A percentile compares a stretch with the other conserved stretches of the same genome.
phyloP scores from a whole-genome alignment of 495 filamentous ascomycete genomes.

The Neohortaea acidophila region DNA sequence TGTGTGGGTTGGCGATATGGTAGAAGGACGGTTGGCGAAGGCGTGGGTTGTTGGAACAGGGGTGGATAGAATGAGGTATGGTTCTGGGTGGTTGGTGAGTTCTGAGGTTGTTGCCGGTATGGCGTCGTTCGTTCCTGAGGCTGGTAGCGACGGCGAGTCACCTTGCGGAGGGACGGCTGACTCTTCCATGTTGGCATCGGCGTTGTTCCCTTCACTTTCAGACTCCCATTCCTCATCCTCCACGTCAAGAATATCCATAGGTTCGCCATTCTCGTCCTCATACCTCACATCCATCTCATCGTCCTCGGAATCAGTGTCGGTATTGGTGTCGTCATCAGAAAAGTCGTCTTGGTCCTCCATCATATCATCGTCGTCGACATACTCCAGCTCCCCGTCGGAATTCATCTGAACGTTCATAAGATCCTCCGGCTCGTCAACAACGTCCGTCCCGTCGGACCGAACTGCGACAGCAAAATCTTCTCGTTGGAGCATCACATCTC shows the following conservation, averaged over 20 bases:
- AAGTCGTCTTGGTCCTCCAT: background rate
- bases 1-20: conserved; percentile 20
- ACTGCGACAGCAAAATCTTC: conserved; percentile 31
- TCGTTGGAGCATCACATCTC: conserved; percentile 33
- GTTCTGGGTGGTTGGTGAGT: background rate
- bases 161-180: background rate
- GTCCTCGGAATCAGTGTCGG: conserved; percentile 16
- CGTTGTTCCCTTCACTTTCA: conserved; percentile 24
- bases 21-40: conserved; percentile 21
- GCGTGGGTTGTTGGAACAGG: conserved; percentile 34
- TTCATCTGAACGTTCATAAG: background rate
- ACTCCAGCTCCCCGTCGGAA: conserved; percentile 9
- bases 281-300: conserved; percentile 14
- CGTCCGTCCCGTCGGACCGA: conserved; percentile 12
- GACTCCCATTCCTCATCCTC: conserved; percentile 23
- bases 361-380: conserved; percentile 22
- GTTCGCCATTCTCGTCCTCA: conserved; percentile 19
- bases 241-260: conserved; percentile 15
- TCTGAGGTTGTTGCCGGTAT: background rate
- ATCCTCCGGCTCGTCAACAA: conserved; percentile 7
- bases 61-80: conserved; percentile 1
- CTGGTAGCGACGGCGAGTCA: background rate
- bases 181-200: conserved; percentile 9
- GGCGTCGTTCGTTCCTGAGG: background rate
- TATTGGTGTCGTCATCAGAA: background rate